Evolutionary conservation across 306 rosid species (phyloP).

Genomic region (Lotus japonicus): DNA sequence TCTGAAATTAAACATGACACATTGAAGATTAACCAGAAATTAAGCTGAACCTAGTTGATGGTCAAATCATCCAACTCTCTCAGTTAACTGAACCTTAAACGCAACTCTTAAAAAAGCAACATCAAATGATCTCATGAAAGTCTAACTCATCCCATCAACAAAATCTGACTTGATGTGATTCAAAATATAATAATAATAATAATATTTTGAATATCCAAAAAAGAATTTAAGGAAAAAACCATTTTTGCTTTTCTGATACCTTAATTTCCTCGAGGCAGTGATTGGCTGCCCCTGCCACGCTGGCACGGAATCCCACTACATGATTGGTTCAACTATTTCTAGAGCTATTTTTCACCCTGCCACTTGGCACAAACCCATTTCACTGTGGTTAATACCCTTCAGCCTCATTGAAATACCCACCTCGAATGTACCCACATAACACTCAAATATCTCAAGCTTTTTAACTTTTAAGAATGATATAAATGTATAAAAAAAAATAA

Average conservation of each 20-base stretch:
- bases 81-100: conserved; percentile 44
- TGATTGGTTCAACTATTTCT: conserved; percentile 62
- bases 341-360: conserved; percentile 13
- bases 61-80: conserved; percentile 37
- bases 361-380: conserved; percentile 26
- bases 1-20: not conserved
- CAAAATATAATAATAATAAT: conserved; percentile 23
- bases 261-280: conserved; percentile 84
- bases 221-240: no score
- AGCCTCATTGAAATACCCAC: conserved; percentile 30
- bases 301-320: conserved; percentile 42
- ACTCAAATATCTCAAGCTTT: not conserved
- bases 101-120: conserved; percentile 26
- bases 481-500: no score
- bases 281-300: conserved; percentile 68
- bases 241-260: conserved; percentile 44
- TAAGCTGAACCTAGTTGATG: not conserved
- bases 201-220: not conserved
- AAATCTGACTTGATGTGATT: conserved; percentile 30
- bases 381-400: conserved; percentile 37
- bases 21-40: not conserved
- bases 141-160: conserved; percentile 12
- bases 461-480: not conserved
- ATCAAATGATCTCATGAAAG: conserved; percentile 14
- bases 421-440: conserved; percentile 17